These are phyloP conservation scores for Ananas comosus DNA, from an alignment of 176 grass and related monocot genomes.

Conservation along the genomic window DNA sequence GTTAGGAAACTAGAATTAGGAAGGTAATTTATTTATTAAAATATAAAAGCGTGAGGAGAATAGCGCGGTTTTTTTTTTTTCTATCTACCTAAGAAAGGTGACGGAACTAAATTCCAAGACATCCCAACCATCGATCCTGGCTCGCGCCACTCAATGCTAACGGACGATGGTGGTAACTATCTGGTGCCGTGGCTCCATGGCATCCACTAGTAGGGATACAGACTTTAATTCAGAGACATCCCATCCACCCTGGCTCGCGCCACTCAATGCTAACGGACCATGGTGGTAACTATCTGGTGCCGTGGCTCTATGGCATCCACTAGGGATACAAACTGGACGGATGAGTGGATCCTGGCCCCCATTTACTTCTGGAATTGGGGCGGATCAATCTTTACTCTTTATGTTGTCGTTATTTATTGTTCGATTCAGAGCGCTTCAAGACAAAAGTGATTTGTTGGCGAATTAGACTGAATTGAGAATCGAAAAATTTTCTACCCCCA, in stretches of 20 bases:
- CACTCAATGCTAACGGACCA: conserved; percentile 28
- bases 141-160: conserved; percentile 31
- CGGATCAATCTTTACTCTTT: too few relatives aligned
- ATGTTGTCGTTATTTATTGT: too few relatives aligned
- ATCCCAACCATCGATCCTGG: conserved; percentile 29
- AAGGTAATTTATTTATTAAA: background rate
- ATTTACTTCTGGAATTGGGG: too few relatives aligned
- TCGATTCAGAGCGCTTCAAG: too few relatives aligned
- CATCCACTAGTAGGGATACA: conserved; percentile 3
- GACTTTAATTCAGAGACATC: conserved; percentile 17
- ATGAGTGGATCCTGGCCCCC: too few relatives aligned
- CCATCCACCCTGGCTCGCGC: conserved; percentile 28
- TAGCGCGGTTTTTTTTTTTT: conserved; percentile 28
- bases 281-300: background rate
- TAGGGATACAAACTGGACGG: too few relatives aligned
- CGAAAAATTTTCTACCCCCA: too few relatives aligned
- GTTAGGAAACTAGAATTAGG: background rate
- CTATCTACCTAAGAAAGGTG: conserved; percentile 11
- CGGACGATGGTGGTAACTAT: background rate
- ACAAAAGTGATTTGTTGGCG: too few relatives aligned
- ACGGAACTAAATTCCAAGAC: conserved; percentile 17
- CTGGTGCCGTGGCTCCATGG: background rate
- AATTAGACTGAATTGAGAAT: too few relatives aligned
- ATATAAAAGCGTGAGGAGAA: background rate
- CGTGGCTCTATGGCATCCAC: background rate